Conservation (phyloP, 805 yeast species). For the Zygotorulaspora danielsina region DNA sequence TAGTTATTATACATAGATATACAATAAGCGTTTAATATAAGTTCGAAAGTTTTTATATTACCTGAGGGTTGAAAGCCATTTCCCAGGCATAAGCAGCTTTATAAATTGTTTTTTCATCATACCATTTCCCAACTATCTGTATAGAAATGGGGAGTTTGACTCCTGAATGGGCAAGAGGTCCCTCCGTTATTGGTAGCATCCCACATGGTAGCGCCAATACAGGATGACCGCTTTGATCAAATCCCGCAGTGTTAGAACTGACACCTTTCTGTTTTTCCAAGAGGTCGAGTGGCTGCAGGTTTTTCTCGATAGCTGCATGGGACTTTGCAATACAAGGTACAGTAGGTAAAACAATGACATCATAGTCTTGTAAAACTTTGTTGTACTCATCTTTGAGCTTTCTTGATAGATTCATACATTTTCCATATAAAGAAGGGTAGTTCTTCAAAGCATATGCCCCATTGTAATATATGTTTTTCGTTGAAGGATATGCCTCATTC, state of each 20-base stretch:
- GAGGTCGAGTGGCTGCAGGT: background rate
- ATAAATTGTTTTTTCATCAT: background rate
- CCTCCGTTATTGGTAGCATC: constrained; percentile 1
- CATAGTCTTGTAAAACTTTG: background rate
- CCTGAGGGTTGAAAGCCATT: background rate
- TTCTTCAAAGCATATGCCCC: background rate
- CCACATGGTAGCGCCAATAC: background rate
- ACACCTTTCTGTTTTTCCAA: background rate
- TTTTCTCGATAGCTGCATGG: background rate
- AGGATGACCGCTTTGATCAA: constrained; percentile 1
- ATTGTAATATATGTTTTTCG: background rate
- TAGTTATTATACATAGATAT: too few species aligned
- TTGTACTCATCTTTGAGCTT: background rate
- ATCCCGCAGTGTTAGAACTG: background rate
- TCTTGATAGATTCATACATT: background rate
- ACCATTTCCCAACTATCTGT: background rate
- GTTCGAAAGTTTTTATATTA: too few species aligned
- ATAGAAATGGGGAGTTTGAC: background rate
- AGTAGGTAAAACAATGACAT: background rate
- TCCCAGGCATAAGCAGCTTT: background rate
- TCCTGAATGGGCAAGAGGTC: background rate
- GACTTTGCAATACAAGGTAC: background rate
- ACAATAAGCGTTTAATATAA: too few species aligned
- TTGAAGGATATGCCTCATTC: background rate
- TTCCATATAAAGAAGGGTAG: background rate